phyloP scores from a whole-genome alignment of 768 basidiomycete species.

The Boletus barrowsii region DNA sequence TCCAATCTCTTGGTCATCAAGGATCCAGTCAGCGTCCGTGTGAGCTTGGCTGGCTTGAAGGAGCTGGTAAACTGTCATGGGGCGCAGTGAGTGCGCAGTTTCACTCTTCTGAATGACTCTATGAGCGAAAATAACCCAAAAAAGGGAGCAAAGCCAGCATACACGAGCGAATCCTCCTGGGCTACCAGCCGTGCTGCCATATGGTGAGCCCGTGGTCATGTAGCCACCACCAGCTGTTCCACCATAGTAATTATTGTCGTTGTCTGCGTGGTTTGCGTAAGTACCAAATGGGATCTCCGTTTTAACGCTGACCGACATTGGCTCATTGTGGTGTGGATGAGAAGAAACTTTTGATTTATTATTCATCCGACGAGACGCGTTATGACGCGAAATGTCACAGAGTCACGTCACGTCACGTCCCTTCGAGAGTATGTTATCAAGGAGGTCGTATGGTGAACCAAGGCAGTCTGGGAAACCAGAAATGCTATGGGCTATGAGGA shows the following conservation, averaged over 20 bases:
- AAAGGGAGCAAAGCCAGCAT: constrained; percentile 14
- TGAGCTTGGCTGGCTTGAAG: constrained; percentile 76
- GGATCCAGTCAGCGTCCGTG: constrained; percentile 82
- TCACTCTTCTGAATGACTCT: constrained; percentile 32
- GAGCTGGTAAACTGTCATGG: constrained; percentile 77
- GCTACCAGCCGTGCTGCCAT: constrained; percentile 52
- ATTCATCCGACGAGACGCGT: constrained; percentile 18
- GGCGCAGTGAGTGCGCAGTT: constrained; percentile 53
- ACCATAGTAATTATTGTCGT: constrained; percentile 42
- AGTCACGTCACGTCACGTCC: constrained; percentile 17
- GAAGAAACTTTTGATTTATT: neutral
- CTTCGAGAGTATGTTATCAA: no score
- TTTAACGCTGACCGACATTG: constrained; percentile 34
- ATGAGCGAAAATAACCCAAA: neutral
- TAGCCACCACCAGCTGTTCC: constrained; percentile 53
- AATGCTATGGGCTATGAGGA: no score
- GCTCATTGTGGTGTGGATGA: constrained; percentile 34
- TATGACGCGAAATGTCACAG: constrained; percentile 29
- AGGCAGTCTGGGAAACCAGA: no score
- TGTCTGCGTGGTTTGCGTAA: constrained; percentile 16
- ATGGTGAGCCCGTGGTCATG: constrained; percentile 58
- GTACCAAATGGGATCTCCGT: neutral
- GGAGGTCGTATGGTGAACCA: no score
- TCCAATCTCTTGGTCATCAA: constrained; percentile 78
- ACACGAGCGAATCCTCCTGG: constrained; percentile 53